Percentiles rank a stretch among this genome's conserved stretches.
Evolutionary conservation across 768 basidiomycete genomes (phyloP).

Genomic region (Suillus fuscotomentosus): DNA sequence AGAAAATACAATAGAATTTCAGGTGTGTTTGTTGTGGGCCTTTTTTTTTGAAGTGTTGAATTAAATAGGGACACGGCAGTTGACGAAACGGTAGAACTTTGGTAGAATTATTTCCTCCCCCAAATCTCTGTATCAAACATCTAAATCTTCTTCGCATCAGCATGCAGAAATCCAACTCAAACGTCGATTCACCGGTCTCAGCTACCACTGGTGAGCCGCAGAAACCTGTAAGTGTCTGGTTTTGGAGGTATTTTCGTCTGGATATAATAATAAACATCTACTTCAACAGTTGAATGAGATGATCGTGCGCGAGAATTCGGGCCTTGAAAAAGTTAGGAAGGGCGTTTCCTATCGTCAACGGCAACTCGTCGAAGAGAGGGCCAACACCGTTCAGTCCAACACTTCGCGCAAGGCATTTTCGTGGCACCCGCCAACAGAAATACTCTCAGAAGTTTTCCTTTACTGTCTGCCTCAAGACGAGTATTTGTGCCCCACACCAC

Average conservation of each 20-base stretch:
- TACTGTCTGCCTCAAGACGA: constrained; percentile 6
- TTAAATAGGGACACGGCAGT: not conserved
- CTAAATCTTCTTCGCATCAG: not conserved
- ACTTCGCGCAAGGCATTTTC: not conserved
- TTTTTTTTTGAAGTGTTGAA: too few species aligned
- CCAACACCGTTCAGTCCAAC: not conserved
- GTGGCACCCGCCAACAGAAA: not conserved
- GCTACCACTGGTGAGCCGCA: not conserved
- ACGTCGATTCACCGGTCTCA: not conserved
- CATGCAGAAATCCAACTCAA: not conserved
- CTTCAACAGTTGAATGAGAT: not conserved
- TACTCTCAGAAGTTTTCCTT: not conserved
- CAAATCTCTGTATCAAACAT: not conserved
- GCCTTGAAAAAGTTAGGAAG: not conserved
- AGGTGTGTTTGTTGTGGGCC: too few species aligned
- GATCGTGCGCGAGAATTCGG: not conserved
- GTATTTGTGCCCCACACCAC: constrained; percentile 20
- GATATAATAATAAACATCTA: not conserved
- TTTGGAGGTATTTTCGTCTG: not conserved
- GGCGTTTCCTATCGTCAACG: not conserved
- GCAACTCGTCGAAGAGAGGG: not conserved
- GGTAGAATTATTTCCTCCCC: not conserved
- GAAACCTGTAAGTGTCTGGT: not conserved
- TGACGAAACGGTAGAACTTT: not conserved
- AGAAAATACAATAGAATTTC: too few species aligned